phyloP scores from a whole-genome alignment of 2,329 filamentous ascomycete genomes.

The Microsporum audouinii region DNA sequence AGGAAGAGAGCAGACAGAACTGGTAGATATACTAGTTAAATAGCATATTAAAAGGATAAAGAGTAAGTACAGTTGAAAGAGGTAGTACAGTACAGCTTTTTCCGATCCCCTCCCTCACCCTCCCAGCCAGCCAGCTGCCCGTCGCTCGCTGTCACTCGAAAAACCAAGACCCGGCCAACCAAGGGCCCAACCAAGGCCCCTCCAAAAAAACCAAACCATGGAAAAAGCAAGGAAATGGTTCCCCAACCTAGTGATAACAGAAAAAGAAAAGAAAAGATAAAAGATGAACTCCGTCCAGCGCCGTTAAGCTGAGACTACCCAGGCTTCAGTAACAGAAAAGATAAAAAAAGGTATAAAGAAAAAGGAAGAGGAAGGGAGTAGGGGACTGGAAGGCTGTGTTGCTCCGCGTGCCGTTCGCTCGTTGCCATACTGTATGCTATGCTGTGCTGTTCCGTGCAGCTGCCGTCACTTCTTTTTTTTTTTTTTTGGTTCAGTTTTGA shows the following conservation, averaged over 20 bases:
- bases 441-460: background rate
- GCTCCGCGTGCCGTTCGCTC: background rate
- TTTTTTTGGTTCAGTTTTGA: background rate
- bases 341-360: background rate
- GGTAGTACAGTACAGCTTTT: background rate
- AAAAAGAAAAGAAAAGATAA: background rate
- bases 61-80: conserved; percentile 1
- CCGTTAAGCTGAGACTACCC: background rate
- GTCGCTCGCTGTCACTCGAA: conserved; percentile 1
- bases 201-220: background rate
- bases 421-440: background rate
- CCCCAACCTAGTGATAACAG: background rate
- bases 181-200: background rate
- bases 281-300: conserved; percentile 2
- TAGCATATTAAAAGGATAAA: background rate
- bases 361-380: background rate
- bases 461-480: background rate
- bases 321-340: background rate
- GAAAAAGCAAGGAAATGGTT: background rate
- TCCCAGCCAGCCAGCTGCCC: background rate
- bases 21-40: background rate
- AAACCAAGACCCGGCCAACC: background rate
- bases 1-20: background rate
- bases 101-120: background rate
- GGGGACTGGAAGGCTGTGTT: background rate